Evolutionary conservation across 768 basidiomycete genomes (phyloP).

Genomic region (Tylopilus sp.): DNA sequence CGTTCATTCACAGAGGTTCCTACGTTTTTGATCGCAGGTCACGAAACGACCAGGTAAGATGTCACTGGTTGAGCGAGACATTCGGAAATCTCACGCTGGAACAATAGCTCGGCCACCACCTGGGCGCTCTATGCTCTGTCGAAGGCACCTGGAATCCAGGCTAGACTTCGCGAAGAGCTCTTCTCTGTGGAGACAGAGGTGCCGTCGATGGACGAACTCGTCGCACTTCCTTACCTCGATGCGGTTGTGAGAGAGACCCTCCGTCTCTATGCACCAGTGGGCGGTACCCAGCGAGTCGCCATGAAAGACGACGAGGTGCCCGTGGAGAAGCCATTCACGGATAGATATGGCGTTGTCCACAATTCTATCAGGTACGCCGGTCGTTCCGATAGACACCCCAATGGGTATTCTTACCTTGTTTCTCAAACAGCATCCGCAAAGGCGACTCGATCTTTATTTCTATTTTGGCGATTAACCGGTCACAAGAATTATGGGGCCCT

Average conservation of each 20-base stretch:
- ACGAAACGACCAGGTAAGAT: not conserved
- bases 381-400: not conserved
- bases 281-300: not conserved
- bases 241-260: not conserved
- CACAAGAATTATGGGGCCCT: not conserved
- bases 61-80: not conserved
- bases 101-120: not conserved
- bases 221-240: not conserved
- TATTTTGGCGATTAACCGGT: not conserved
- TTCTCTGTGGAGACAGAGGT: not conserved
- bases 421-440: not conserved
- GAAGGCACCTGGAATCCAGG: not conserved
- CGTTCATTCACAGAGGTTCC: not conserved
- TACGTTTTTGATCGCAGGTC: not conserved
- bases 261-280: not conserved
- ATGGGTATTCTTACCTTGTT: not conserved
- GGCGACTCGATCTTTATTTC: not conserved
- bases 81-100: not conserved
- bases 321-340: not conserved
- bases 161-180: not conserved
- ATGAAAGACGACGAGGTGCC: not conserved
- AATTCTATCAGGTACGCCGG: not conserved
- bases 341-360: not conserved
- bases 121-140: not conserved
- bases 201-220: not conserved